phyloP scores from a whole-genome alignment of 2,329 filamentous ascomycete species.

The Xenoacremonium recifei region DNA sequence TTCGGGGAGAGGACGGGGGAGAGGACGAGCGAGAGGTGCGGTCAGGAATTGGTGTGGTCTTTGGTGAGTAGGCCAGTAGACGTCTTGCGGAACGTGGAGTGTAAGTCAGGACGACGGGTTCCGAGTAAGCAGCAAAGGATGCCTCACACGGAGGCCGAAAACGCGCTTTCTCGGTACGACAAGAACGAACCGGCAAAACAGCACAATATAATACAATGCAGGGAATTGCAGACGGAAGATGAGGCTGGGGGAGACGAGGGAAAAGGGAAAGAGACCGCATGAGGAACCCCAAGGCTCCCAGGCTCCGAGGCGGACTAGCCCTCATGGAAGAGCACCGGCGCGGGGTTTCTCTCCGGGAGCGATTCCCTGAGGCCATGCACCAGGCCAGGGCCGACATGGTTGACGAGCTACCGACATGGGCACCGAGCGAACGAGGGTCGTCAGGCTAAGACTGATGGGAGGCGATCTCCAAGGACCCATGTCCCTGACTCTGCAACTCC shows the following conservation, averaged over 20 bases:
- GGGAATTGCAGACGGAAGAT: background rate
- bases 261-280: conserved; percentile 1
- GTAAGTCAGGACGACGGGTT: conserved; percentile 25
- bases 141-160: background rate
- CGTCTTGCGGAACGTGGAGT: too few species aligned
- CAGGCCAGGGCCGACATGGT: too few species aligned
- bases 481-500: too few species aligned
- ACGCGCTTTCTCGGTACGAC: background rate
- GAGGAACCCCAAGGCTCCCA: conserved; percentile 1
- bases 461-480: too few species aligned
- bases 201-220: background rate
- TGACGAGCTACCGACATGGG: too few species aligned
- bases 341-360: too few species aligned
- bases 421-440: too few species aligned
- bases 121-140: conserved; percentile 7
- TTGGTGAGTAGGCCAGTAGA: too few species aligned
- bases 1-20: conserved; percentile 1
- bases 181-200: background rate
- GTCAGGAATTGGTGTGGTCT: conserved; percentile 3
- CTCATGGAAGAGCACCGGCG: conserved; percentile 1
- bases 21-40: conserved; percentile 7
- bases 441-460: too few species aligned
- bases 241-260: background rate
- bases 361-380: too few species aligned
- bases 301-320: background rate